These are phyloP conservation scores for Thielaviopsis musarum DNA, from an alignment of 2,329 filamentous ascomycete species.

Conservation along the genomic window DNA sequence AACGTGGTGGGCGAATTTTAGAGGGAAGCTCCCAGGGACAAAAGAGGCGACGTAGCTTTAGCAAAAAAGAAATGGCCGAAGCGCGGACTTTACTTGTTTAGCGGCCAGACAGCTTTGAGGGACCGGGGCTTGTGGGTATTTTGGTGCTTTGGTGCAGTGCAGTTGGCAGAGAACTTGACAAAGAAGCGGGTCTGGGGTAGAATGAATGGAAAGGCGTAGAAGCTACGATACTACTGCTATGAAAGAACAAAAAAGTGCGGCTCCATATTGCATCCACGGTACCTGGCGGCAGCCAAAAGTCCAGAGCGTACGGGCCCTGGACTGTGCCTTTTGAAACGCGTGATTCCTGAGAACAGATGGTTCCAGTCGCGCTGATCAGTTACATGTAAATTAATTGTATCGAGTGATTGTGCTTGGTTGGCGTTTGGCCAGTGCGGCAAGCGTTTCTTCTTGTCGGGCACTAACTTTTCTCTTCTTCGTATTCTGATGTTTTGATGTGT, in stretches of 20 bases:
- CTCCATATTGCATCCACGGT: background rate
- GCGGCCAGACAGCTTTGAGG: too few species aligned
- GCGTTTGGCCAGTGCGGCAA: background rate
- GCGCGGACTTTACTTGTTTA: background rate
- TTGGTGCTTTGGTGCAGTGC: too few species aligned
- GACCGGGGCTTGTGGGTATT: too few species aligned
- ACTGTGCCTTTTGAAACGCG: background rate
- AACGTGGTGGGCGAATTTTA: background rate
- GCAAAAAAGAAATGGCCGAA: background rate
- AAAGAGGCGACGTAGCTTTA: conserved; percentile 12
- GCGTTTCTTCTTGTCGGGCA: background rate
- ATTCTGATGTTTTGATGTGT: too few species aligned
- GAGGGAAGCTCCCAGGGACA: background rate
- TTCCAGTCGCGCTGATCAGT: background rate
- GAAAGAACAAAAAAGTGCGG: background rate
- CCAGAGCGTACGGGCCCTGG: background rate
- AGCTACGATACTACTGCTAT: background rate
- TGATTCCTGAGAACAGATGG: background rate
- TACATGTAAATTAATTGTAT: background rate
- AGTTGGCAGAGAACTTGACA: background rate
- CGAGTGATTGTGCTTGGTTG: background rate
- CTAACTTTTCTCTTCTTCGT: too few species aligned
- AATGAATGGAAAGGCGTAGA: too few species aligned
- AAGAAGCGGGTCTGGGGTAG: background rate
- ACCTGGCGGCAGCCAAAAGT: background rate